Evolutionary conservation across 2,329 filamentous ascomycete genomes (phyloP).

Genomic region (Albifimbria verrucaria): DNA sequence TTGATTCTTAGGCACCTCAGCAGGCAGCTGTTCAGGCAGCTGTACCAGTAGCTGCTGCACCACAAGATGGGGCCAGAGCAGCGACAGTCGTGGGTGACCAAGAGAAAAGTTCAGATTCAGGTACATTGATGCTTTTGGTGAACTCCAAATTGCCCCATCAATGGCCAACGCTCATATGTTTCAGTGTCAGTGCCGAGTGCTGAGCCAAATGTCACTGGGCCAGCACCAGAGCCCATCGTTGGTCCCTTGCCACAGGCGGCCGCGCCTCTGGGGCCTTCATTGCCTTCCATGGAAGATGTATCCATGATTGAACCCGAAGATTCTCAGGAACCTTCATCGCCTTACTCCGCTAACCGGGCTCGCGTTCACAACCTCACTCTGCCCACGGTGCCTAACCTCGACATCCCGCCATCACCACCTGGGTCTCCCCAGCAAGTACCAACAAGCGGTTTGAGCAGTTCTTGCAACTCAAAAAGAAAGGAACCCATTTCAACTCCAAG

Average conservation of each 20-base stretch:
- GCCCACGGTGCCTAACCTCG: slow-evolving; percentile 66
- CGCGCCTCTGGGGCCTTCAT: slow-evolving; percentile 34
- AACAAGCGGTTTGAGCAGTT: slow-evolving; percentile 72
- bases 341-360: slow-evolving; percentile 63
- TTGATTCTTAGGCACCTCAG: too few relatives aligned
- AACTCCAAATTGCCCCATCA: too few relatives aligned
- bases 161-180: too few relatives aligned
- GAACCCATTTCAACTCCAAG: slow-evolving; percentile 75
- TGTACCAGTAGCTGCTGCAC: neutral
- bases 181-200: too few relatives aligned
- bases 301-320: slow-evolving; percentile 16
- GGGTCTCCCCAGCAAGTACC: slow-evolving; percentile 51
- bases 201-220: slow-evolving; percentile 5
- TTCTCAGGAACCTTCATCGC: slow-evolving; percentile 47
- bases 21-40: neutral
- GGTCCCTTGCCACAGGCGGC: slow-evolving; percentile 27
- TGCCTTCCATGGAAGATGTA: slow-evolving; percentile 27
- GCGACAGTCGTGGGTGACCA: neutral
- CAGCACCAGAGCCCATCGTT: slow-evolving; percentile 12
- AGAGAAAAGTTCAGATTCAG: too few relatives aligned
- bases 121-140: too few relatives aligned
- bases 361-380: slow-evolving; percentile 70
- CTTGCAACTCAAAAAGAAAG: slow-evolving; percentile 71
- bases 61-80: neutral
- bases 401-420: slow-evolving; percentile 72